A percentile compares a stretch with the other conserved stretches of the same genome.
Conservation (phyloP, 768 basidiomycete genomes). For the Krasilnikovozyma curviuscula region DNA sequence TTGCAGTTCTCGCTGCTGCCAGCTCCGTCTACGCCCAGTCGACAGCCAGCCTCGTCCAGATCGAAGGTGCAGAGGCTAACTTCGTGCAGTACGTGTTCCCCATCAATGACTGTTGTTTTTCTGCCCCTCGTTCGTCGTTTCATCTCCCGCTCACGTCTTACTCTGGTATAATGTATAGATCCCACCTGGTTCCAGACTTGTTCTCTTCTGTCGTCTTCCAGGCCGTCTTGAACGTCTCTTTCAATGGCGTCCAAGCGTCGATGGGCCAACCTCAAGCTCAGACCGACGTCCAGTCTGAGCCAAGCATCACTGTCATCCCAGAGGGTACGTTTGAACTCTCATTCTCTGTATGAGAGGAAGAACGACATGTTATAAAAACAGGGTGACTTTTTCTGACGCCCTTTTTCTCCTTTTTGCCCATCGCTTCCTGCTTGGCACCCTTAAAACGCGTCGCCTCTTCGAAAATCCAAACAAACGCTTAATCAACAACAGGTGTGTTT, state of each 20-base stretch:
- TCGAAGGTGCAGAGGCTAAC: conserved; percentile 36
- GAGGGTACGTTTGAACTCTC: neutral
- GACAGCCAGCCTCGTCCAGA: conserved; percentile 29
- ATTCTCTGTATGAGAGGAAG: too few species aligned
- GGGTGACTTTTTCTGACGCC: too few species aligned
- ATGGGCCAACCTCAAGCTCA: conserved; percentile 46
- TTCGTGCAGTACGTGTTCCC: neutral
- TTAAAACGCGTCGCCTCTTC: conserved; percentile 37
- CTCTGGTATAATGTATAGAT: conserved; percentile 13
- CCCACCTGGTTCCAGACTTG: conserved; percentile 40
- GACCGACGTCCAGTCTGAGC: conserved; percentile 19
- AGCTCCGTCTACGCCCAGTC: conserved; percentile 34
- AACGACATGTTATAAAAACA: too few species aligned
- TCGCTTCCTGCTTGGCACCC: too few species aligned
- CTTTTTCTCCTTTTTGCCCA: neutral
- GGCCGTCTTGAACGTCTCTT: conserved; percentile 40
- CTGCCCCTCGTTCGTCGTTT: neutral
- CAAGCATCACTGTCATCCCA: neutral
- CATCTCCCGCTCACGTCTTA: neutral
- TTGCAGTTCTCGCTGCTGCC: too few species aligned
- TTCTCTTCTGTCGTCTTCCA: conserved; percentile 42
- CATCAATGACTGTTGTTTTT: neutral
- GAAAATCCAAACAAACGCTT: conserved; percentile 41
- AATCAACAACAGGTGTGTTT: too few species aligned
- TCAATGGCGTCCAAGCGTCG: conserved; percentile 32